These are phyloP conservation scores for Pneumocystis jirovecii DNA, from an alignment of 1,139 yeast species.

Conservation along the genomic window DNA sequence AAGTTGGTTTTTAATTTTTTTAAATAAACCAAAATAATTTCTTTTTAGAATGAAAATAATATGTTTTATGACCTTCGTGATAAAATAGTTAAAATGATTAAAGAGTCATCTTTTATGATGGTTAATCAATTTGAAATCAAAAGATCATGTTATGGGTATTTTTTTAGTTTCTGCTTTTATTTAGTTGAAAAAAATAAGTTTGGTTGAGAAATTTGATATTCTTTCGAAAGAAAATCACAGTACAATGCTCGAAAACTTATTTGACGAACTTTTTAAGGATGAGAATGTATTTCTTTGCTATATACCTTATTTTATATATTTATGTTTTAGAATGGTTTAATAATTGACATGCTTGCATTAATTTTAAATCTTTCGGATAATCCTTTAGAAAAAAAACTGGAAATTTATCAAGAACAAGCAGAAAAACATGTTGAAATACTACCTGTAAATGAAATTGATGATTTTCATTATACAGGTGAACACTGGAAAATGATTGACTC, in stretches of 20 bases:
- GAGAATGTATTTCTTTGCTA: background rate
- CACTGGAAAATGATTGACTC: background rate
- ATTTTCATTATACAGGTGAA: background rate
- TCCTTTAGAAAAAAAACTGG: background rate
- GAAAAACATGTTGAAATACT: background rate
- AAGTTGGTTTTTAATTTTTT: background rate
- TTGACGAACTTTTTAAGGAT: background rate
- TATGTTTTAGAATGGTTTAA: background rate
- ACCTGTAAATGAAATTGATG: background rate
- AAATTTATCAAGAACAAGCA: background rate
- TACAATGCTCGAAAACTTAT: background rate
- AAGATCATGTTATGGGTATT: background rate
- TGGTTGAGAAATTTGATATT: background rate
- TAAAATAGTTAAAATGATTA: background rate
- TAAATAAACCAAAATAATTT: background rate
- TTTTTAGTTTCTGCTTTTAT: background rate
- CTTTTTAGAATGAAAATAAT: background rate
- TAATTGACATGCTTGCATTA: background rate
- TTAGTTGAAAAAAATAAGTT: background rate
- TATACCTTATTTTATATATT: background rate
- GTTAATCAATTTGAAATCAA: background rate
- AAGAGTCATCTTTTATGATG: background rate
- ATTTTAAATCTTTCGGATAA: background rate
- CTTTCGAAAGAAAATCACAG: background rate
- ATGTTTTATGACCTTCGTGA: background rate